Evolutionary conservation across 2,329 filamentous ascomycete genomes (phyloP), one percentile per base, ranked within the genome.

Genomic region (Didymella arachidicola): DNA sequence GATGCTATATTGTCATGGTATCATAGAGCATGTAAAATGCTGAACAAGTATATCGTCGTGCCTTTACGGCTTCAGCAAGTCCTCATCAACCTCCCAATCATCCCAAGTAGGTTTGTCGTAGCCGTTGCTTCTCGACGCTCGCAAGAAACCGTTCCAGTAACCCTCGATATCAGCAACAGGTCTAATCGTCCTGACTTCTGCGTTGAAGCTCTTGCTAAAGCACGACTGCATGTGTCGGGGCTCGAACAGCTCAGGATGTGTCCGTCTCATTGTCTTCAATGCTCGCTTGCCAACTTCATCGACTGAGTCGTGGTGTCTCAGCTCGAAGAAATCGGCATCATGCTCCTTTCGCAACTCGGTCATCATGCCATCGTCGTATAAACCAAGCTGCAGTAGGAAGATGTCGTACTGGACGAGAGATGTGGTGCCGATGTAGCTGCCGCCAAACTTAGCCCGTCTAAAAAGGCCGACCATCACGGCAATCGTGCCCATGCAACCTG

Each of bases 331-430:
- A 1, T 84, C 81, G 0, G 77, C 71, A 1, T 83, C 82, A 58
- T 82, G 81, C 32, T 80, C 75, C 36, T 75, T 74, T 19, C 83
- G 80, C 19, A 90, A 73, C 49, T 79, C 65, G 11, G 80, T 74
- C 74, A 88, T 84, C 2, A 89, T 80, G 0, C 79, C 72, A 0
- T 79, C 77, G 0, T 84, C 78, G 60, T 89, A 85, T 38, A 84
- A 73, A 0, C 88, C 88, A 0, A 86, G 80, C 18, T 83, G 81
- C 67, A 90, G 83, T 22, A 91, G 81, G 2, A 89, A 82, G 1
- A 90, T 80, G 61, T 91, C 87, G 70, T 91, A 91, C 66, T 91
- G 88, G 67, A 87, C 81, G 18, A 91, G 79, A 1, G 86, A 88
- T 0, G 83, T 85, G 51, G 83, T 86, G 46, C 87, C 87, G 57